phyloP scores from a whole-genome alignment of 2,329 filamentous ascomycete genomes.

The Aspergillus candidus region DNA sequence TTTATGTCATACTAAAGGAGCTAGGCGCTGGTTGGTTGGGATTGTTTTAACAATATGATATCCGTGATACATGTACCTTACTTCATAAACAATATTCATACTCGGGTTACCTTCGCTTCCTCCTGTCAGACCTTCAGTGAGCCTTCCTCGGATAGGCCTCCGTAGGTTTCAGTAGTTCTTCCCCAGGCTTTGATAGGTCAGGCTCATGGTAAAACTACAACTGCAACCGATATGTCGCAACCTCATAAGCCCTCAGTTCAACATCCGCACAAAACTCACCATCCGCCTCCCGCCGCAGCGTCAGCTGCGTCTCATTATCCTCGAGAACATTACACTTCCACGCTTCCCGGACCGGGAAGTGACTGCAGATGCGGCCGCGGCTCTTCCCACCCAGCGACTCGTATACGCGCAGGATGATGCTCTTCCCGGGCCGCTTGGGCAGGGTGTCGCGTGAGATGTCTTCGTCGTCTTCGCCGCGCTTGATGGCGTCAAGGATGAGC shows the following conservation, averaged over 20 bases:
- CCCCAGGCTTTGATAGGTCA: too few species aligned
- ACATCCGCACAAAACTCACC: conserved; percentile 49
- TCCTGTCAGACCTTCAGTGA: too few species aligned
- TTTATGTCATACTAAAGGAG: neutral
- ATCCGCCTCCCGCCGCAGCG: conserved; percentile 37
- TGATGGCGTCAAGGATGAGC: conserved; percentile 80
- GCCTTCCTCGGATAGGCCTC: too few species aligned
- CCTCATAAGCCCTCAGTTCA: conserved; percentile 72
- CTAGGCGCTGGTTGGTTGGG: neutral
- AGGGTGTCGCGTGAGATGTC: conserved; percentile 57
- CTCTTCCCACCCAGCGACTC: conserved; percentile 80
- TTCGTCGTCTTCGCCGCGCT: conserved; percentile 84
- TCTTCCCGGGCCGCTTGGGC: conserved; percentile 62
- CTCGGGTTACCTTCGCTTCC: too few species aligned
- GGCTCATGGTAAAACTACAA: conserved; percentile 28
- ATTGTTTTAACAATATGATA: conserved; percentile 2
- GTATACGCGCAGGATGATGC: conserved; percentile 78
- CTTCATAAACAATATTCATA: neutral
- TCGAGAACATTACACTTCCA: conserved; percentile 84
- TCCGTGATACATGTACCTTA: too few species aligned
- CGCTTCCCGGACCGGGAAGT: conserved; percentile 66
- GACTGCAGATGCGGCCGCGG: conserved; percentile 63
- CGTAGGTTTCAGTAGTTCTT: too few species aligned
- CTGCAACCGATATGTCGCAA: conserved; percentile 69
- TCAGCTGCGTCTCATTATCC: conserved; percentile 68